phyloP scores from a whole-genome alignment of 192 early-diverging fungal genomes.

The Umbelopsis sp. region DNA sequence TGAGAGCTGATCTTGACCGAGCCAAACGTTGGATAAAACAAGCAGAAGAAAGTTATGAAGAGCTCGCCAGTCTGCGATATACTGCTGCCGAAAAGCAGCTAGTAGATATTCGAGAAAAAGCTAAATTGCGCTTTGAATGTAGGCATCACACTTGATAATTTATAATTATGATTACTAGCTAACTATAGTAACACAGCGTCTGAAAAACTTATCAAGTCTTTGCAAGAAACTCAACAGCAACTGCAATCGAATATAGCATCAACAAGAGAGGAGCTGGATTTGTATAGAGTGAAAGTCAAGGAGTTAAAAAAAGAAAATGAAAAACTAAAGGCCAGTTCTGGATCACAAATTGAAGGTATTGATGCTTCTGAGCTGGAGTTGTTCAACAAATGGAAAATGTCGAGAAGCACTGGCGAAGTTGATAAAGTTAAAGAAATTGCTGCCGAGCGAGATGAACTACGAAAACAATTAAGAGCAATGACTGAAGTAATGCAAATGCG shows the following conservation, averaged over 20 bases:
- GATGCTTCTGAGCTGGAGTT: neutral
- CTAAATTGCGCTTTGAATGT: constrained; percentile 9
- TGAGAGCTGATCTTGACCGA: neutral
- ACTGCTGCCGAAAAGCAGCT: constrained; percentile 16
- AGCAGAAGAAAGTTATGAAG: constrained; percentile 21
- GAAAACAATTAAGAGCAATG: neutral
- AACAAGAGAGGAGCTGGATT: constrained; percentile 1
- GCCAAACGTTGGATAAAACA: constrained; percentile 13
- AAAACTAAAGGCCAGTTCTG: neutral
- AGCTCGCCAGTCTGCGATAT: constrained; percentile 5
- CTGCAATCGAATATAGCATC: neutral
- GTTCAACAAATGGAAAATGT: constrained; percentile 1
- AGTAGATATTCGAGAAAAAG: neutral
- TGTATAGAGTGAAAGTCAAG: neutral
- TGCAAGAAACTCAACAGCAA: neutral
- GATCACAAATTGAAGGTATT: neutral
- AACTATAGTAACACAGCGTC: neutral
- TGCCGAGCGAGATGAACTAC: neutral
- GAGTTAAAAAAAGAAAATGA: constrained; percentile 7
- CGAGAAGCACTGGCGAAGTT: neutral
- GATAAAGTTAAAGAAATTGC: neutral
- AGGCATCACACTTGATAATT: neutral
- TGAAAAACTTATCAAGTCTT: constrained; percentile 5
- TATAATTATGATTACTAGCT: neutral
- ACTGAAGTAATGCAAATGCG: neutral